Evolutionary conservation across 169 alveolate genomes (phyloP).

Genomic region (Babesia sp.): DNA sequence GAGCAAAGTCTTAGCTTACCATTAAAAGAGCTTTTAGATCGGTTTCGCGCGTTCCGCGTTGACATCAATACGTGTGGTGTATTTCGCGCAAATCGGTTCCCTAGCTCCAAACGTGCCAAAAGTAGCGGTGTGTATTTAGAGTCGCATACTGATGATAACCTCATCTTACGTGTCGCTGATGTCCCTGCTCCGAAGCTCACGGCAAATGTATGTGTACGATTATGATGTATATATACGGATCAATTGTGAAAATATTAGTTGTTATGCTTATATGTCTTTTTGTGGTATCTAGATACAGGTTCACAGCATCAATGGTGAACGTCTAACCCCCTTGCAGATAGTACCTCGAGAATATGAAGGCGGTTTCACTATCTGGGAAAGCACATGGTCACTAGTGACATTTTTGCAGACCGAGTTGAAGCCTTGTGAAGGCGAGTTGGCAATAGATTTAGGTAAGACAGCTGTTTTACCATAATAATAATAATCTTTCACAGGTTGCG

Average conservation of each 20-base stretch:
- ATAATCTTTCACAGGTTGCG: constrained; percentile 52
- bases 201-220: neutral
- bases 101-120: neutral
- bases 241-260: too few relatives aligned
- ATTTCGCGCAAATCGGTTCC: neutral
- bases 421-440: neutral
- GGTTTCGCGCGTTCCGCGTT: neutral
- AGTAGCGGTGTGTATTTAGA: neutral
- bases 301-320: too few relatives aligned
- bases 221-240: neutral
- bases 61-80: constrained; percentile 4
- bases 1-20: neutral
- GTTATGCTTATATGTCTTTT: too few relatives aligned
- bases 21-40: neutral
- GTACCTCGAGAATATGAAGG: constrained; percentile 51
- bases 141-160: neutral
- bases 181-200: constrained; percentile 1
- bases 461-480: too few relatives aligned
- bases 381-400: constrained; percentile 53
- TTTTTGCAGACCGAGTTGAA: constrained; percentile 26
- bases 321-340: constrained; percentile 49
- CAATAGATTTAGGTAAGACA: constrained; percentile 40
- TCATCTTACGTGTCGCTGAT: neutral
- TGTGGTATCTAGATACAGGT: too few relatives aligned
- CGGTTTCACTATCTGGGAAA: constrained; percentile 68